Base-by-base conservation (phyloP, 1,139 yeast species). In the Lodderomyces orthopsilosis region DNA sequence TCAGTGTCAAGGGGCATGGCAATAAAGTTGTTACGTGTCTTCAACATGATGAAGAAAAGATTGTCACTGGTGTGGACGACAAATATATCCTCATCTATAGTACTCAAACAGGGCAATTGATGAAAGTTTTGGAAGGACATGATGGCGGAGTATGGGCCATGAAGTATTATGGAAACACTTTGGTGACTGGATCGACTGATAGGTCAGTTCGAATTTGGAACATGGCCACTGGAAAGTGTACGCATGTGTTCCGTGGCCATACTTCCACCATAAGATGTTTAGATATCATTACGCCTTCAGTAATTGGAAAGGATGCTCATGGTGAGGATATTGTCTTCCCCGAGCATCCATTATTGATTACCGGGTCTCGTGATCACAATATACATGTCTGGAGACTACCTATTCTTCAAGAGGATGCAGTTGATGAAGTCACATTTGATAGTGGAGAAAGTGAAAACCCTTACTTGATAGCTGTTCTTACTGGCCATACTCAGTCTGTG, bases 101-200 rank as follows among this genome's bases (percentile, higher is more conserved):
- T 52, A 82, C 96, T 2, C 68, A 74, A 30, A 82, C 88, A 0
- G 97, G 97, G 4, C 69, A 70, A 38, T 69, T 84, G 38, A 56
- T 85, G n/a, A 73, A 80, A 40, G 84, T 86, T 2, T 70, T 93
- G 41, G 74, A 76, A 43, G 98, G 97, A 10, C 98, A 93, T 58
- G 95, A 87, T 46, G 98, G 98, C 39, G 98, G 98, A 22, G 98
- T 94, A 8, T 93, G 99, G 99, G 98, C 98, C 1, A 71, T 93
- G 59, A 90, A 93, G 62, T 91, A 90, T 59, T 79, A 79, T 43
- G 88, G 88, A n/a, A 82, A 86, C 59, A 84, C 87, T 1, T 67
- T 91, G 35, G 95, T 90, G 0, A 84, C 94, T 50, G 98, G 97
- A 0, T 84, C 95, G 1, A 90, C 96, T 1, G 98, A 91, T 64